Percentiles rank a stretch among this genome's conserved stretches.
These are phyloP conservation scores for Scheffersomyces ergatensis DNA, from an alignment of 805 yeast genomes.

Conservation along the genomic window DNA sequence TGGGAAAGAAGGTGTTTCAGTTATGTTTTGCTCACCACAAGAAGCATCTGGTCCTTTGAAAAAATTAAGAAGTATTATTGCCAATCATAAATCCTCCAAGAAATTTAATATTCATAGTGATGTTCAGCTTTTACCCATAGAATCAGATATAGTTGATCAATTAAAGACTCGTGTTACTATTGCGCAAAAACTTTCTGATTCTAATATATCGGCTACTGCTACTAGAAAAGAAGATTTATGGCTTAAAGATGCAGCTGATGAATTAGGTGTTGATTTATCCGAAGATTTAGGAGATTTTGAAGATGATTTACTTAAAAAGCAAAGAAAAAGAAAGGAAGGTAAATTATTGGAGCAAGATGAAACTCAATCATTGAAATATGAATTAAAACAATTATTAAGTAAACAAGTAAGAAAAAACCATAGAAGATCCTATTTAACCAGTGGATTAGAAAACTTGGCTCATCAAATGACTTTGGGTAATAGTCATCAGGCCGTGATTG, in stretches of 20 bases:
- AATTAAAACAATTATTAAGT: conserved; percentile 51
- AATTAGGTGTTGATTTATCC: conserved; percentile 75
- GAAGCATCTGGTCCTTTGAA: conserved; percentile 87
- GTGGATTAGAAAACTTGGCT: conserved; percentile 76
- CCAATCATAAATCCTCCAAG: conserved; percentile 22
- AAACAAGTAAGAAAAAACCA: conserved; percentile 59
- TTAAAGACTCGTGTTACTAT: conserved; percentile 64
- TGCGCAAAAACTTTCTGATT: conserved; percentile 75
- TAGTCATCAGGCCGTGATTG: conserved; percentile 67
- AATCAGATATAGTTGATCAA: conserved; percentile 68
- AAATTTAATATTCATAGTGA: conserved; percentile 42
- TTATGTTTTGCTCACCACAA: conserved; percentile 88
- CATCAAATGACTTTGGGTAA: conserved; percentile 68
- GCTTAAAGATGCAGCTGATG: conserved; percentile 90
- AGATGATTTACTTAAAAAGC: conserved; percentile 64
- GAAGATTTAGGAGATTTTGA: conserved; percentile 61
- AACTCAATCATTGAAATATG: conserved; percentile 41
- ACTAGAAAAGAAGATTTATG: conserved; percentile 70
- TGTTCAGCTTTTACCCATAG: conserved; percentile 72
- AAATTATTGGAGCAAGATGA: conserved; percentile 49
- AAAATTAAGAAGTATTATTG: conserved; percentile 62
- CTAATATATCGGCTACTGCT: conserved; percentile 58
- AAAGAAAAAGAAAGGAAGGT: conserved; percentile 47
- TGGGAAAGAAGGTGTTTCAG: conserved; percentile 89
- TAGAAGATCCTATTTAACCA: conserved; percentile 73